A percentile compares a stretch with the other conserved stretches of the same genome.
Conservation (phyloP, 2,329 filamentous ascomycete genomes). For the Pyrenophora tritici-repentis region DNA sequence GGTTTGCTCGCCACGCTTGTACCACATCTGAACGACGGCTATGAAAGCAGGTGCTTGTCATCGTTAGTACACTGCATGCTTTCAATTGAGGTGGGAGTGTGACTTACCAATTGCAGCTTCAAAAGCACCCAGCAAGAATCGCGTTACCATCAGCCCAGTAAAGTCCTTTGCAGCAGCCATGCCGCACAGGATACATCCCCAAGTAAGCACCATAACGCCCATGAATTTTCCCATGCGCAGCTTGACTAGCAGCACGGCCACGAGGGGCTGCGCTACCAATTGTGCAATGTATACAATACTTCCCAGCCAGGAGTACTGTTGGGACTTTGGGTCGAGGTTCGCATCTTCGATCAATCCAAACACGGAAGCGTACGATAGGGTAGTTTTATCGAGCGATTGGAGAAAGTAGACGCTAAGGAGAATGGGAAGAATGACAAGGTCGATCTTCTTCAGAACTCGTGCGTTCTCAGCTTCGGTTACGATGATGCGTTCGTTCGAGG, state of each 20-base stretch:
- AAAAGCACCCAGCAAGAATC: slow-evolving; percentile 70
- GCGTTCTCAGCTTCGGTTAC: slow-evolving; percentile 60
- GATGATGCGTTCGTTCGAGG: slow-evolving; percentile 52
- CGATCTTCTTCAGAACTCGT: slow-evolving; percentile 57
- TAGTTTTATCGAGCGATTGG: slow-evolving; percentile 67
- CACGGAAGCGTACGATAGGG: slow-evolving; percentile 64
- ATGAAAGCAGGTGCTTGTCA: slow-evolving; percentile 38
- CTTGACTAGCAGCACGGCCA: slow-evolving; percentile 62
- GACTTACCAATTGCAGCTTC: slow-evolving; percentile 59
- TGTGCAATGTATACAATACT: slow-evolving; percentile 61
- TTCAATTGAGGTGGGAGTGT: background rate
- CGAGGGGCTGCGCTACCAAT: slow-evolving; percentile 58
- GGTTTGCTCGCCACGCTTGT: slow-evolving; percentile 63
- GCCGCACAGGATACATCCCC: slow-evolving; percentile 63
- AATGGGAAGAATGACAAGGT: slow-evolving; percentile 58
- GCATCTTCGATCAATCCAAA: slow-evolving; percentile 67
- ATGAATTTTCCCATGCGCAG: slow-evolving; percentile 66
- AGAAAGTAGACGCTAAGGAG: slow-evolving; percentile 67
- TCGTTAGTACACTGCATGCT: background rate
- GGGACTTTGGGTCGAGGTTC: slow-evolving; percentile 55
- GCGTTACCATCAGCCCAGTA: slow-evolving; percentile 62
- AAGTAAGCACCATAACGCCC: slow-evolving; percentile 57
- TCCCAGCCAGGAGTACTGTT: slow-evolving; percentile 60
- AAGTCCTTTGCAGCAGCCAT: slow-evolving; percentile 68
- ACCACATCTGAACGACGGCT: slow-evolving; percentile 58